Base-by-base conservation (phyloP, 2,329 filamentous ascomycete species). In the Ophiostoma perfectum region DNA sequence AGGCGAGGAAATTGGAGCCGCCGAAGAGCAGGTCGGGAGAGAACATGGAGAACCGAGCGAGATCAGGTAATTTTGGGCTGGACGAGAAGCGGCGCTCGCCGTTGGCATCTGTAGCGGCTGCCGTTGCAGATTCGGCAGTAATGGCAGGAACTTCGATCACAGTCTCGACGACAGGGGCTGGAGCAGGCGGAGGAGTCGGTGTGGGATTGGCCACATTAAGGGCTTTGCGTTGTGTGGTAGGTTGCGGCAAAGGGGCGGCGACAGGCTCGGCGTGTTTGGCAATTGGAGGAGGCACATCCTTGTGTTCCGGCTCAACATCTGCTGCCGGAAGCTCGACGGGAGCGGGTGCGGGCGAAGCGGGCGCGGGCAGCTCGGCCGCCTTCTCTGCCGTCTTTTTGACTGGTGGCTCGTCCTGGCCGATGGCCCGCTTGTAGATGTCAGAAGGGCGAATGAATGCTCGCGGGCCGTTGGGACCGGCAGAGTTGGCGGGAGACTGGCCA, bases 351-450 rank as follows among this genome's bases (percentile, higher is more conserved):
- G 65, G 4, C 2, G 18, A 7, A 7, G 44, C 58, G 6, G 68
- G 16, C 8, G 44, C 41, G 8, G 68, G 45, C 68, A 14, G 62
- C 5, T 69, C 68, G 2, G 2, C 12, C 9, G 55, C 12, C 41
- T 47, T 64, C 5, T 69, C 68, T 1, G 2, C 12, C 9, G 55
- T 6, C 41, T 47, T 64, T n/a, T 9, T 6, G 16, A 4, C 52
- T 27, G 36, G 39, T 4, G 47, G 62, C 47, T 69, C 70, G 11
- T 58, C 49, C 2, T 42, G 11, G 36, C 41, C 42, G 39, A 64
- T 44, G 76, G 89, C 82, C 5, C 89, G 86, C 74, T 85, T 89
- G 76, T 94, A 93, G 58, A 93, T 89, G 72, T 96, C 91, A 12
- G 89, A 85, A 1, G 92, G 90, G 49, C 90, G 83, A 68, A 92